Base-by-base conservation (phyloP, 371 early-diverging fungal species). In the Phascolomyces articulosus region DNA sequence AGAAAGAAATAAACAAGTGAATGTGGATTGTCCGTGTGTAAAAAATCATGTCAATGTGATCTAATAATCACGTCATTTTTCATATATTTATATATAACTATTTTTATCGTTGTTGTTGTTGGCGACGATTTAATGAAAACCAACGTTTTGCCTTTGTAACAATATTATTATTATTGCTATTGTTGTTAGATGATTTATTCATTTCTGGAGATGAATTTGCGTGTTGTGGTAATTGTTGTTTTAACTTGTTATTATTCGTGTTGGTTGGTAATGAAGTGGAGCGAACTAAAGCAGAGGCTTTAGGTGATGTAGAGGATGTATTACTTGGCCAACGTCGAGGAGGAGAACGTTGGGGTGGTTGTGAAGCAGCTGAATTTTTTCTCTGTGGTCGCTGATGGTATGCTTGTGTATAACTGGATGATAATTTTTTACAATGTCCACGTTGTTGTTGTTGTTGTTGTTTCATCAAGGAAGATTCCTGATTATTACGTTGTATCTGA, bases 81-180 rank as follows among this genome's bases (percentile, higher is more conserved):
- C 6, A 44, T 44, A n/a, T 44, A 44, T 44, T 13, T 44, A 18
- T 44, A 18, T 44, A 44, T 44, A 34, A 13, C 8, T 44, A 18
- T 44, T 13, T 44, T 44, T n/a, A 44, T 13, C 44, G 44, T 44
- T 44, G 51, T 51, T 51, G 26, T n/a, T 24, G 51, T 24, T 51
- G 21, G 21, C 51, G 23, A 24, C 51, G 51, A 51, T 51, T 51
- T 10, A 59, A 28, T 47, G 60, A 59, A 18, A 59, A 59, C 60
- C 60, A 59, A n/a, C 60, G 60, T 47, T 29, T 40, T 18, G 60
- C 60, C 44, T 41, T 40, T n/a, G 60, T 44, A 27, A 59, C 47
- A 8, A 59, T 27, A 47, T 27, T 59, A n/a, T 29, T 34, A 7
- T n/a, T 58, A 31, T 21, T 18, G 40, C 40, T 41, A 18, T 28